Evolutionary conservation across 306 rosid genomes (phyloP), one percentile per base, ranked within the genome.

Genomic region (Quercus aquifolioides): DNA sequence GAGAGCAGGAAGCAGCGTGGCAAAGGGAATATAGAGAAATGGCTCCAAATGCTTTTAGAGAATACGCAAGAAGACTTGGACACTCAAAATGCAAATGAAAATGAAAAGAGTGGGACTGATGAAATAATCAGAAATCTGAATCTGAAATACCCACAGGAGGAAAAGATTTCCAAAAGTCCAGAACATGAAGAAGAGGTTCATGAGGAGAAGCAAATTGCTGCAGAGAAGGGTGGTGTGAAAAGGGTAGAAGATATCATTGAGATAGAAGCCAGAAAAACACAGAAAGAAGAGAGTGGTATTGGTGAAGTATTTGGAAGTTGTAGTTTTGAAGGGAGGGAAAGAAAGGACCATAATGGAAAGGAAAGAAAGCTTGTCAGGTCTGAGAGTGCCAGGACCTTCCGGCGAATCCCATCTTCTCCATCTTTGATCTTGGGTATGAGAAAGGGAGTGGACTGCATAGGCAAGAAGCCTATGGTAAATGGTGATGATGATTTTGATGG

Each of bases 341-440:
- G 84, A 82, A 88, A 80, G 79, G 84, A 81, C 62, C 79, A 72
- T 51, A 86, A 83, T 58, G 81, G 87, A 54, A 89, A 89, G 84
- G 94, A 71, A 74, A 89, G 86, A 81, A 79, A 60, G 75, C 88
- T 88, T 38, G 74, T 55, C 18, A 91, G 99, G 84, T 90, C 93
- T 38, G 97, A 94, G 85, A 96, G 97, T 86, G 89, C 88, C 25
- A 89, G 87, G 81, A 58, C 73, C 68, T 86, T 96, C 71, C 90
- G 90, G 83, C 63, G 98, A 84, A 86, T 90, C 70, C 98, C 99
- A 64, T 93, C 98, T 57, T 90, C 99, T 76, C 99, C 98, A n/a
- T 86, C 97, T 30, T 82, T 93, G 85, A 87, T 93, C 59, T 59
- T 85, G 76, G 96, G 96, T 59, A 86, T 92, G 88, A 92, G 79